Base-by-base conservation (phyloP, 2,329 filamentous ascomycete species). In the Alternaria brassicae region DNA sequence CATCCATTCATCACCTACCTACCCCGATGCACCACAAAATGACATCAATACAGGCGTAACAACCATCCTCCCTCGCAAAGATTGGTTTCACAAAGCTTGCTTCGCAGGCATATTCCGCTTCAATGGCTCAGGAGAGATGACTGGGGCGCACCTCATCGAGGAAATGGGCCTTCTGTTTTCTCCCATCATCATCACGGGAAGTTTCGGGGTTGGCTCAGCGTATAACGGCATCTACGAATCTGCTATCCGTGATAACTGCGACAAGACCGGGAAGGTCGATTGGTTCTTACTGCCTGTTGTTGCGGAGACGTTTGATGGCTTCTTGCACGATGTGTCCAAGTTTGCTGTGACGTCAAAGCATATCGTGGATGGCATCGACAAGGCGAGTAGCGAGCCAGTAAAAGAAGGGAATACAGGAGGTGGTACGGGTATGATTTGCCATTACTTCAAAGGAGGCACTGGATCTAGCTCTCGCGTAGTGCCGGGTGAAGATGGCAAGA, bases 361-460 rank as follows among this genome's bases (percentile, higher is more conserved):
- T 61, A 77, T 89, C 32, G 78, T 85, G 27, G 71, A 78, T 3
- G 85, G 86, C 0, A 85, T 90, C 51, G 78, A 82, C 30, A 78
- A 72, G 7, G 86, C 85, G 0, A 79, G 77, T 2, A 77, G 79
- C 8, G 84, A 81, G 2, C 75, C 79, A 0, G 86, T 90, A 1
- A 75, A 77, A 2, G 88, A 91, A 73, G 88, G 88, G 0, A 87
- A 86, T 65, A 83, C 83, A 2, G 88, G 88, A 3, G 88, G 88
- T 17, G 88, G 88, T n/a, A 88, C 87, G 0, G 88, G 87, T 13
- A 89, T 90, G 86, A 81, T 86, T 36, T 88, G 86, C 68, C 86
- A 89, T 67, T 83, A 83, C 62, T 89, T 86, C 78, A 89, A 90
- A 71, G 88, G 87, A 34, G 88, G 88, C 0, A 91, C 88, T 0